Percentiles rank a stretch among this genome's conserved stretches.
Conservation (phyloP, 164 flowering plant species). For the Dillenia suffruticosa region DNA sequence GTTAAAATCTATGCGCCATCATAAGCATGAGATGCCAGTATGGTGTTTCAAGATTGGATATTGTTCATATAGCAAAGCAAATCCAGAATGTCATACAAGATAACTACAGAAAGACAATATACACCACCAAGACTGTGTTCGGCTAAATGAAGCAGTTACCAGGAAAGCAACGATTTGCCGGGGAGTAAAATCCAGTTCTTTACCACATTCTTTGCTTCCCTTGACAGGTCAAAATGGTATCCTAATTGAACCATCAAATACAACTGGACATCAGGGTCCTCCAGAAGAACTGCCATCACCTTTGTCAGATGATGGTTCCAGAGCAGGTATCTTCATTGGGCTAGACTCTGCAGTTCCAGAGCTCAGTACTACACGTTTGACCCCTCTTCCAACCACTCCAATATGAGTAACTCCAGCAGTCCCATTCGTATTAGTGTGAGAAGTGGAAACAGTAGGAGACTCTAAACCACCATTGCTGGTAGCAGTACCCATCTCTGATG, state of each 20-base stretch:
- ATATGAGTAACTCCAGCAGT: constrained; percentile 68
- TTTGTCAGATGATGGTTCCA: constrained; percentile 26
- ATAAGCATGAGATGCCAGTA: no score
- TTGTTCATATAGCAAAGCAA: no score
- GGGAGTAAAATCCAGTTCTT: no score
- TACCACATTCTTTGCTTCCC: no score
- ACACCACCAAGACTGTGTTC: no score
- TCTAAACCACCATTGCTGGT: constrained; percentile 35
- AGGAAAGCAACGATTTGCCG: no score
- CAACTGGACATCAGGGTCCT: neutral
- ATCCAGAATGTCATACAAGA: no score
- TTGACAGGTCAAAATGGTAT: neutral
- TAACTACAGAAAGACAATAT: no score
- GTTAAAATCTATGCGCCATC: no score
- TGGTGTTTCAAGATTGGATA: no score
- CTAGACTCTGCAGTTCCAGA: constrained; percentile 35
- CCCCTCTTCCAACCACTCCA: constrained; percentile 97
- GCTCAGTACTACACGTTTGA: constrained; percentile 61
- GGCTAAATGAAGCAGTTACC: no score
- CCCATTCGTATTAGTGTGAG: constrained; percentile 60
- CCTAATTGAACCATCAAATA: constrained; percentile 5
- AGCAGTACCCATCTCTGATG: constrained; percentile 47
- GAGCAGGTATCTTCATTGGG: constrained; percentile 47
- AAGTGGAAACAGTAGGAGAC: constrained; percentile 57
- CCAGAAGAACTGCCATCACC: constrained; percentile 29